phyloP scores from a whole-genome alignment of 768 basidiomycete genomes.

The Trametes maxima region DNA sequence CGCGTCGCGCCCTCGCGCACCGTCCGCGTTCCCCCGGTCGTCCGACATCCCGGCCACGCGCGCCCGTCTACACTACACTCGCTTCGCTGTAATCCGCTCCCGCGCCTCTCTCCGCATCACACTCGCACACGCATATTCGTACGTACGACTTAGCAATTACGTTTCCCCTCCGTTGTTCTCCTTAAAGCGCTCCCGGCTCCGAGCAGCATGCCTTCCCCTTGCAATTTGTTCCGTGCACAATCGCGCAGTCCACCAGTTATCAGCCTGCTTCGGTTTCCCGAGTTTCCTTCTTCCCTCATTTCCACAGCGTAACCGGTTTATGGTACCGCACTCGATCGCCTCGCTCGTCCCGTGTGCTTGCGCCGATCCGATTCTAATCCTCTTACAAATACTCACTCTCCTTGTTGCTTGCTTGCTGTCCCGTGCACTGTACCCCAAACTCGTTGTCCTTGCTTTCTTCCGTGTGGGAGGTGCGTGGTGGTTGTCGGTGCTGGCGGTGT shows the following conservation, averaged over 20 bases:
- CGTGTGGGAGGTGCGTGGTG: background rate
- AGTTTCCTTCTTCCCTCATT: no score
- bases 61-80: conserved; percentile 2
- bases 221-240: background rate
- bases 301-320: conserved; percentile 4
- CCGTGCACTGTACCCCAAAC: background rate
- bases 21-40: background rate
- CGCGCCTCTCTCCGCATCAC: background rate
- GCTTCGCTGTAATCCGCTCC: conserved; percentile 4
- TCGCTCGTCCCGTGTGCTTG: background rate
- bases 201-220: background rate
- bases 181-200: no score
- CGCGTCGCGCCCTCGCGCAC: background rate
- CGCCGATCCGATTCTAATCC: conserved; percentile 9
- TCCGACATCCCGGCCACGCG: background rate
- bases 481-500: no score
- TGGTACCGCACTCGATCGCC: conserved; percentile 11
- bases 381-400: conserved; percentile 17
- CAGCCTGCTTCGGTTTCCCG: background rate
- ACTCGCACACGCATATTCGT: conserved; percentile 8
- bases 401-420: conserved; percentile 2
- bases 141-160: conserved; percentile 3
- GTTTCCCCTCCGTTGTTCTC: background rate
- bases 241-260: background rate
- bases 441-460: background rate